A percentile compares a stretch with the other conserved stretches of the same genome.
Evolutionary conservation across 176 grass and related monocot genomes (phyloP).

Genomic region (Carex myosuroides): DNA sequence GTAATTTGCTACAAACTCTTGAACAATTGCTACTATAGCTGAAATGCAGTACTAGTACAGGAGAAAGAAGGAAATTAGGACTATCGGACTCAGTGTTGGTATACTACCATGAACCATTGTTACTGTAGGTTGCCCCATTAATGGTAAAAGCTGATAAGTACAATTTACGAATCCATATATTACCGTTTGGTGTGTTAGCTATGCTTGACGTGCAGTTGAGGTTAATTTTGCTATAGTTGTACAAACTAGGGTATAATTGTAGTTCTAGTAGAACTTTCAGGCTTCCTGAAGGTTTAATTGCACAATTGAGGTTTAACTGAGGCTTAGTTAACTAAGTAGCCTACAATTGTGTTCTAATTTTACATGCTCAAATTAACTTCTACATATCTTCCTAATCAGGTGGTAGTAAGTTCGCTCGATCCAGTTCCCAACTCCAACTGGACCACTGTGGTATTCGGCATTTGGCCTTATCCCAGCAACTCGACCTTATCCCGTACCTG

Average conservation of each 20-base stretch:
- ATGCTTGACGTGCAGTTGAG: not conserved
- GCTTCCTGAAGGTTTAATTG: not conserved
- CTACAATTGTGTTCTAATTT: not conserved
- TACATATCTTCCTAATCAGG: conserved; percentile 31
- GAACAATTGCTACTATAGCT: conserved; percentile 11
- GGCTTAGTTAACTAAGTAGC: not conserved
- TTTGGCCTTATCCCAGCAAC: conserved; percentile 67
- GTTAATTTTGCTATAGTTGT: not conserved
- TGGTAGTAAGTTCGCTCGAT: conserved; percentile 48
- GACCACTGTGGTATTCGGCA: conserved; percentile 52
- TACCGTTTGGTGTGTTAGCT: not conserved
- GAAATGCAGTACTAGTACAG: not conserved
- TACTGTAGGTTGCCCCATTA: not conserved
- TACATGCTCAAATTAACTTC: conserved; percentile 8
- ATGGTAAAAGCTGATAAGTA: not conserved
- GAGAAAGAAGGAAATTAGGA: not conserved
- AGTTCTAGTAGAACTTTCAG: not conserved
- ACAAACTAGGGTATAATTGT: not conserved
- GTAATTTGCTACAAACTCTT: conserved; percentile 33
- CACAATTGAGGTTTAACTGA: not conserved
- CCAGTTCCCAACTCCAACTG: conserved; percentile 47
- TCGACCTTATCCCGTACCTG: conserved; percentile 47
- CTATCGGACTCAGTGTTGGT: not conserved
- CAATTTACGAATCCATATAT: not conserved
- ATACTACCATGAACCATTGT: not conserved